A percentile compares a stretch with the other conserved stretches of the same genome.
These are phyloP conservation scores for Williopsis jadinii DNA, from an alignment of 1,139 yeast species.

Conservation along the genomic window DNA sequence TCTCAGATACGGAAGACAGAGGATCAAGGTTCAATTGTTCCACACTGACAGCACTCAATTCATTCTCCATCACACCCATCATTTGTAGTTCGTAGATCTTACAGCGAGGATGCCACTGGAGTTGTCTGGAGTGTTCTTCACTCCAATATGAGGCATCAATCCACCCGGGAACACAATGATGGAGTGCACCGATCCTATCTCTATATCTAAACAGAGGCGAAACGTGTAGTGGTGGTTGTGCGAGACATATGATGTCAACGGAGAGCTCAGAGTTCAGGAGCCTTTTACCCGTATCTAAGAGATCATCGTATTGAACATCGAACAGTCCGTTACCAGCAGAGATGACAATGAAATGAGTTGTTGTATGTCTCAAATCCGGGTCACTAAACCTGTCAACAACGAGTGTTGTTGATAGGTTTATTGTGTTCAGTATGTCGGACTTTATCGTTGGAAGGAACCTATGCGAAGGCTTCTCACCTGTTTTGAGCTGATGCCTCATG, in stretches of 20 bases:
- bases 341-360: constrained; percentile 75
- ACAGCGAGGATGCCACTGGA: constrained; percentile 84
- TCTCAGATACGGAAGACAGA: constrained; percentile 29
- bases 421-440: constrained; percentile 83
- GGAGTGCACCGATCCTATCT: constrained; percentile 44
- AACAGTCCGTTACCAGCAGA: constrained; percentile 93
- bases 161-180: constrained; percentile 91
- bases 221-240: constrained; percentile 87
- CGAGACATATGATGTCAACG: constrained; percentile 79
- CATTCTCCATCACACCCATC: constrained; percentile 98
- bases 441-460: constrained; percentile 77
- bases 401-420: constrained; percentile 74
- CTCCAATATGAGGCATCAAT: constrained; percentile 87
- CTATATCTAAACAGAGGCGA: constrained; percentile 81
- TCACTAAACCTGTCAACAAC: constrained; percentile 78
- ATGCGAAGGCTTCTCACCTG: constrained; percentile 27
- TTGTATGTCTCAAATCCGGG: constrained; percentile 81
- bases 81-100: constrained; percentile 92
- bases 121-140: constrained; percentile 36
- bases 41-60: constrained; percentile 57
- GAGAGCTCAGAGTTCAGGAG: constrained; percentile 76
- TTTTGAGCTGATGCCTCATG: constrained; percentile 37
- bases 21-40: constrained; percentile 38
- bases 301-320: constrained; percentile 80
- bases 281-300: constrained; percentile 69